A percentile compares a stretch with the other conserved stretches of the same genome.
These are phyloP conservation scores for Drechslerella dactyloides DNA, from an alignment of 2,329 filamentous ascomycete genomes.

Conservation along the genomic window DNA sequence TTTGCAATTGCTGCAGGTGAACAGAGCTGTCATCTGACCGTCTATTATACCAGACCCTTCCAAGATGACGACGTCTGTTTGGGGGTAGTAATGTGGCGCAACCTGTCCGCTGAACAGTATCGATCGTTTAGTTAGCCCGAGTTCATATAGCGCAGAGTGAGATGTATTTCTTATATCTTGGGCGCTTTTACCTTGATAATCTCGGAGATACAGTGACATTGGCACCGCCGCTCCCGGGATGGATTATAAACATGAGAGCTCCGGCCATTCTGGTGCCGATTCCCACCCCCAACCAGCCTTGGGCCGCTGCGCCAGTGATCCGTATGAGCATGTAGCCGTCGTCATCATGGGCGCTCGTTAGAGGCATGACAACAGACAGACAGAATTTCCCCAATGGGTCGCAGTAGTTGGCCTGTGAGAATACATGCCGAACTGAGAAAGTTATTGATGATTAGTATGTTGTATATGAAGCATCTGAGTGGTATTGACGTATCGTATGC, in stretches of 20 bases:
- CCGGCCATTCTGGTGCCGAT: slow-evolving; percentile 60
- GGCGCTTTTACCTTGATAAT: slow-evolving; percentile 28
- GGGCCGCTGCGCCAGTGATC: slow-evolving; percentile 51
- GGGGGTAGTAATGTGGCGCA: slow-evolving; percentile 43
- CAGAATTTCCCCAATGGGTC: slow-evolving; percentile 41
- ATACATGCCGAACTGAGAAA: slow-evolving; percentile 22
- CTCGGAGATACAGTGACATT: slow-evolving; percentile 55
- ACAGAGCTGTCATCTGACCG: slow-evolving; percentile 54
- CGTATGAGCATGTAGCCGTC: slow-evolving; percentile 52
- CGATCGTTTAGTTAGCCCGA: slow-evolving; percentile 1
- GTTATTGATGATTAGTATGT: background rate
- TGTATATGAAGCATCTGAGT: background rate
- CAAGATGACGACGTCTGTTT: slow-evolving; percentile 50
- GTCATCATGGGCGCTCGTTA: slow-evolving; percentile 28
- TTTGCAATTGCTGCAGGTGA: slow-evolving; percentile 62
- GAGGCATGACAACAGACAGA: slow-evolving; percentile 38
- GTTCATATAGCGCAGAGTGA: background rate
- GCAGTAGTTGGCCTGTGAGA: slow-evolving; percentile 44
- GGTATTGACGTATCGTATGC: background rate
- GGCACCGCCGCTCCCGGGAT: slow-evolving; percentile 57
- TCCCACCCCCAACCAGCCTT: slow-evolving; percentile 60
- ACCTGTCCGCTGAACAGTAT: slow-evolving; percentile 28
- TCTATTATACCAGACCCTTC: slow-evolving; percentile 52
- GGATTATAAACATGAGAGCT: slow-evolving; percentile 61
- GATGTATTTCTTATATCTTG: background rate